phyloP scores from a whole-genome alignment of 768 basidiomycete species.

The Mycena vulgaris region DNA sequence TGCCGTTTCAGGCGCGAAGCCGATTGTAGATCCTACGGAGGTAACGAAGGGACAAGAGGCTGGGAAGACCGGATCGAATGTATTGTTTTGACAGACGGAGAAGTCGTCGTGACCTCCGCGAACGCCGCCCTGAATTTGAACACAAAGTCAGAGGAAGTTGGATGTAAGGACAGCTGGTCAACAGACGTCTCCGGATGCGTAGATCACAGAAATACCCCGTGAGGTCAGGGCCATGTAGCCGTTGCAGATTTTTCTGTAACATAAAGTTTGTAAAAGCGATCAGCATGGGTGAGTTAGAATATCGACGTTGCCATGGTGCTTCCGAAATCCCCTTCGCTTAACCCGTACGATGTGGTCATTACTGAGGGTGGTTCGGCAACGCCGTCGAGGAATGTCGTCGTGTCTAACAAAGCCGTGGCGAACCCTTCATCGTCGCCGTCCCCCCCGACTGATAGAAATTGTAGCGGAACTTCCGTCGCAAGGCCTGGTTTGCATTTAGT shows the following conservation, averaged over 20 bases:
- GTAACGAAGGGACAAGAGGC: constrained; percentile 28
- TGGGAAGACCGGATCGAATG: constrained; percentile 48
- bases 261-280: constrained; percentile 49
- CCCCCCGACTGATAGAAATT: background rate
- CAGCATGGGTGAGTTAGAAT: constrained; percentile 58
- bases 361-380: background rate
- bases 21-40: constrained; percentile 21
- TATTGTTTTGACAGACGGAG: constrained; percentile 34
- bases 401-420: background rate
- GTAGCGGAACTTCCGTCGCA: background rate
- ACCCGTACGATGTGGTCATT: background rate
- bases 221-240: constrained; percentile 22
- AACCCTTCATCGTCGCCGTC: too few relatives aligned
- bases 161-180: background rate
- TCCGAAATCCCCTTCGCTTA: background rate
- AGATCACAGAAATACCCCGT: constrained; percentile 43
- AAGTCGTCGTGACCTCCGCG: constrained; percentile 15
- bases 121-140: constrained; percentile 20
- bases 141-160: background rate
- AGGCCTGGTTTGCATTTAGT: background rate
- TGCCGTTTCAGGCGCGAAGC: constrained; percentile 9
- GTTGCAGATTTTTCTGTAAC: constrained; percentile 21
- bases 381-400: background rate
- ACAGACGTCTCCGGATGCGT: constrained; percentile 23
- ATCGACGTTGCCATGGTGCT: constrained; percentile 16